These are phyloP conservation scores for Pisolithus orientalis DNA, from an alignment of 768 basidiomycete genomes.

Conservation along the genomic window DNA sequence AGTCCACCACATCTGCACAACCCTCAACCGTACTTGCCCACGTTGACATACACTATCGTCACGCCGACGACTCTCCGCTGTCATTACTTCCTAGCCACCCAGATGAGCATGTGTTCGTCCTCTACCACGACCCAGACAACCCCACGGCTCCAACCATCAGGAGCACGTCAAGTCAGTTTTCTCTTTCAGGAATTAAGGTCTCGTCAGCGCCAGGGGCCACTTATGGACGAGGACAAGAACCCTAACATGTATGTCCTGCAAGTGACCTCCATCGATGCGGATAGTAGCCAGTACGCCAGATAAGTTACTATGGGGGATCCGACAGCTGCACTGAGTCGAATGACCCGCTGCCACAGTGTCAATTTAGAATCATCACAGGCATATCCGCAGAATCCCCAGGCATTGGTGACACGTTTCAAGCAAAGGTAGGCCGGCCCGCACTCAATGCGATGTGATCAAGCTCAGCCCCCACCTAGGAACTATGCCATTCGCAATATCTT, in stretches of 20 bases:
- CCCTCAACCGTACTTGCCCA: too few relatives aligned
- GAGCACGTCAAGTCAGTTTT: constrained; percentile 41
- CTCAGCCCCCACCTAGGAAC: constrained; percentile 35
- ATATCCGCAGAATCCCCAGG: constrained; percentile 36
- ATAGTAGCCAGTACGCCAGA: constrained; percentile 28
- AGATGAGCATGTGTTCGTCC: too few relatives aligned
- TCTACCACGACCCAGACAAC: constrained; percentile 29
- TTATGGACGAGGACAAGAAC: constrained; percentile 33
- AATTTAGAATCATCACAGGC: constrained; percentile 24
- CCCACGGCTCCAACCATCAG: constrained; percentile 40
- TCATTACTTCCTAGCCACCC: too few relatives aligned
- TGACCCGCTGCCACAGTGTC: constrained; percentile 3
- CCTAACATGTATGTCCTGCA: too few relatives aligned
- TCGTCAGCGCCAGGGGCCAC: constrained; percentile 73
- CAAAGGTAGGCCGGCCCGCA: constrained; percentile 41
- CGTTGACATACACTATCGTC: too few relatives aligned
- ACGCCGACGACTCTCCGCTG: too few relatives aligned
- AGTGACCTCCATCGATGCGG: too few relatives aligned
- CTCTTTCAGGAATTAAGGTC: constrained; percentile 54
- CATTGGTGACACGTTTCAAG: constrained; percentile 57
- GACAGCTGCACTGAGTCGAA: constrained; percentile 1
- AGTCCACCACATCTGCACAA: constrained; percentile 26
- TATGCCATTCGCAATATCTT: constrained; percentile 49
- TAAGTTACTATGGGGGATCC: constrained; percentile 13
- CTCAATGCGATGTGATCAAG: neutral